Conservation (phyloP, 352 stramenopile species). For the Phytophthora rubi region DNA sequence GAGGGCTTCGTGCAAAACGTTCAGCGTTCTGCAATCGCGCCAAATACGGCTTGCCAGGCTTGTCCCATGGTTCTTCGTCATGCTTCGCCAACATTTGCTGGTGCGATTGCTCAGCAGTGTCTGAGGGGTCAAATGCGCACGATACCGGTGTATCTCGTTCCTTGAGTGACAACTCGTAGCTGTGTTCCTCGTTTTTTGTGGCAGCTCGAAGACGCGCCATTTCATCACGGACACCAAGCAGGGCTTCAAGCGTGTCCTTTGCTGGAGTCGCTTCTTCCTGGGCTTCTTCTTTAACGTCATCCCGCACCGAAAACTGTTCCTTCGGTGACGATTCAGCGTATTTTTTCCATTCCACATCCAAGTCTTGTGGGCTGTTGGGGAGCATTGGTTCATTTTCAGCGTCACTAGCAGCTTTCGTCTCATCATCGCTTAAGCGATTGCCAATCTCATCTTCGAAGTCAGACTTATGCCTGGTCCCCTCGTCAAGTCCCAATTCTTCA, state of each 20-base stretch:
- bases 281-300: constrained; percentile 18
- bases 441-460: constrained; percentile 22
- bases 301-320: constrained; percentile 8
- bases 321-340: constrained; percentile 5
- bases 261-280: constrained; percentile 3
- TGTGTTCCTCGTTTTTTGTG: constrained; percentile 22
- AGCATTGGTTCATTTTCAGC: not conserved
- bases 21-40: constrained; percentile 27
- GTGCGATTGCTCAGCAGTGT: constrained; percentile 11
- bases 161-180: constrained; percentile 1
- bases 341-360: constrained; percentile 10
- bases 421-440: constrained; percentile 15
- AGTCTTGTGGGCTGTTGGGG: not conserved
- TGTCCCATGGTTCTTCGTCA: not conserved
- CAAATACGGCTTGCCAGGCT: constrained; percentile 20
- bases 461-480: constrained; percentile 19
- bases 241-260: constrained; percentile 34
- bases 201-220: constrained; percentile 33
- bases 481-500: constrained; percentile 25
- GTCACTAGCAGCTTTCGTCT: not conserved
- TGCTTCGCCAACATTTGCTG: constrained; percentile 1
- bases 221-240: constrained; percentile 34
- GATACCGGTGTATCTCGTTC: not conserved
- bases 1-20: constrained; percentile 14
- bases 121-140: not conserved